These are phyloP conservation scores for Ceratocystis albifundus DNA, from an alignment of 2,329 filamentous ascomycete species.

Conservation along the genomic window DNA sequence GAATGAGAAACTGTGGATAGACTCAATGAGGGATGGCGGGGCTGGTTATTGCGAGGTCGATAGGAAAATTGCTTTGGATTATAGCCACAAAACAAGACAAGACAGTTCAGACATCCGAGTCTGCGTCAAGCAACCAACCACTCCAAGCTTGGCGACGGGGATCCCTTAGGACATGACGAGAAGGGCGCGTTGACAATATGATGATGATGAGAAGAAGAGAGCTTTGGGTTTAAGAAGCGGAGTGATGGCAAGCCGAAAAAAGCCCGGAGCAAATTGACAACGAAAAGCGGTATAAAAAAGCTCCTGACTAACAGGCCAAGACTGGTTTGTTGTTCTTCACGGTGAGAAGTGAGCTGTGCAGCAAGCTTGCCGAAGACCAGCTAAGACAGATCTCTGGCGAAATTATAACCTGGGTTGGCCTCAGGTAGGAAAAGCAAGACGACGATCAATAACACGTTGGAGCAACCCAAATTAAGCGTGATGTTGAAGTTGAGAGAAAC, in stretches of 20 bases:
- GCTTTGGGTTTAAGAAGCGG: not conserved
- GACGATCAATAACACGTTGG: not conserved
- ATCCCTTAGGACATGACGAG: slow-evolving; percentile 11
- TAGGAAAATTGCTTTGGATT: not conserved
- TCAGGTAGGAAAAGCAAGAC: not conserved
- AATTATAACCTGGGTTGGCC: not conserved
- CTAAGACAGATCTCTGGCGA: not conserved
- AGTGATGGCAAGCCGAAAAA: not conserved
- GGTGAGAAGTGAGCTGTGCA: not conserved
- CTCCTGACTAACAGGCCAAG: not conserved
- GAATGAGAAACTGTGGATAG: not conserved
- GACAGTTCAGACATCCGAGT: not conserved
- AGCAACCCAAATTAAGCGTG: not conserved
- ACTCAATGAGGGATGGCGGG: not conserved
- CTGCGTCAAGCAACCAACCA: slow-evolving; percentile 10
- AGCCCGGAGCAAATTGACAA: not conserved
- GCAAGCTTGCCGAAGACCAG: not conserved
- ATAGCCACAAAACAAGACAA: slow-evolving; percentile 8
- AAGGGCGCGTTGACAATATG: not conserved
- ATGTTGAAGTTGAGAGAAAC: not conserved
- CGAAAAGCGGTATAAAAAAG: not conserved
- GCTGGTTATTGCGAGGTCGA: not conserved
- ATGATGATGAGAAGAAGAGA: not conserved
- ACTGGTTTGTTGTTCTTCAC: not conserved
- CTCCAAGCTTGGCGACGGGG: slow-evolving; percentile 10